Base-by-base conservation (phyloP, 345 rosid species). In the Punica granatum region DNA sequence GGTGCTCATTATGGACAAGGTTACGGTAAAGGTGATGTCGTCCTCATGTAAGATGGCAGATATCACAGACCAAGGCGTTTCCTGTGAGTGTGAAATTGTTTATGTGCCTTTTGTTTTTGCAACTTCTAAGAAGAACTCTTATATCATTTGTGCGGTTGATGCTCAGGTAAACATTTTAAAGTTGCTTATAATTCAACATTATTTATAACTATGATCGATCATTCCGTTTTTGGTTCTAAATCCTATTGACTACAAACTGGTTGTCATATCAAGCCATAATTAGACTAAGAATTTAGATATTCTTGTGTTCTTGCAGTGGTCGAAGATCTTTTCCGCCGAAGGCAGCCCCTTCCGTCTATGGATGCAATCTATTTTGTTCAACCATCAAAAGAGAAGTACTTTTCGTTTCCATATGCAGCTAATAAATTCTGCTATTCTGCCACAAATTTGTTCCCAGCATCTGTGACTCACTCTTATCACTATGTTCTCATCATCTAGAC, bases 31-130 rank as follows among this genome's bases (percentile, higher is more conserved):
- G 79, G 98, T 92, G 18, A 84, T 92, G 94, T 89, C 98, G 44
- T 79, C 83, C 67, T 82, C 93, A 6, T 92, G 98, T 80, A 89
- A 87, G 76, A 92, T 92, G 96, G 86, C 92, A 2, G 98, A 92
- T 72, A 92, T 93, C 75, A 93, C 97, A 9, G 98, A 93, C 74
- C 98, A 85, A 80, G 96, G 98, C 69, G 75, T 93, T 79, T 93
- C 98, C 43, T 74, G 98, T 92, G 84, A 85, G 92, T 42, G n/a
- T 36, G 23, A 31, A 34, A 10, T 33, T 6, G 1, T n/a, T 26
- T 44, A 28, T 61, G 33, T 53, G 4, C 60, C 5, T 31, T 28
- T 60, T 11, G 26, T 59, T 35, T 66, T 23, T 28, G 30, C 16
- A 28, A 37, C 14, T 42, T 58, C 65, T 15, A 28, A 36, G n/a